Evolutionary conservation across 306 rosid genomes (phyloP).

Genomic region (Begonia fuchsioides): DNA sequence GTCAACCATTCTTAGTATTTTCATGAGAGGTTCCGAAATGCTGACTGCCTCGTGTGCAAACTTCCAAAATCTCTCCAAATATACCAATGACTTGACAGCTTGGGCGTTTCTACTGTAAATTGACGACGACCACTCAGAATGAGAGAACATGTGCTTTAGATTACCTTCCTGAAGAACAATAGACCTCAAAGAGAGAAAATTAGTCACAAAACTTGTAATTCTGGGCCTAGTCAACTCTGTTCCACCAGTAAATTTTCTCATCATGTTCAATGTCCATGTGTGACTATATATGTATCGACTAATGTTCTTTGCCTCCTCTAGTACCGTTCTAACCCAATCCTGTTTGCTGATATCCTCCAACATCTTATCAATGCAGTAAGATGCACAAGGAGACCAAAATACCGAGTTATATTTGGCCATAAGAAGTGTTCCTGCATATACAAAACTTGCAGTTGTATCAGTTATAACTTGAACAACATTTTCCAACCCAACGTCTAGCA

Average conservation of each 20-base stretch:
- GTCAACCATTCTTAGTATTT: conserved; percentile 47
- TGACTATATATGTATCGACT: conserved; percentile 34
- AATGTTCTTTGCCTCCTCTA: conserved; percentile 51
- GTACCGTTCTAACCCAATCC: conserved; percentile 43
- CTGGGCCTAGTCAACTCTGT: conserved; percentile 45
- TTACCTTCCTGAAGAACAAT: conserved; percentile 43
- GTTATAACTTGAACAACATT: conserved; percentile 67
- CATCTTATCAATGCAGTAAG: conserved; percentile 47
- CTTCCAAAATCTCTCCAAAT: conserved; percentile 57
- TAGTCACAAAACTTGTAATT: conserved; percentile 30
- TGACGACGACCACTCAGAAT: conserved; percentile 54
- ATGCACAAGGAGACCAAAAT: conserved; percentile 71
- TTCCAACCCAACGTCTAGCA: conserved; percentile 52
- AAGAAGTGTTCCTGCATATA: conserved; percentile 43
- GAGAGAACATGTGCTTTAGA: conserved; percentile 50
- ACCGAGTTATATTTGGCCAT: conserved; percentile 46
- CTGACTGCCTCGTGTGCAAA: conserved; percentile 47
- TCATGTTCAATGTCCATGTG: conserved; percentile 32
- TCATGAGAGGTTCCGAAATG: conserved; percentile 46
- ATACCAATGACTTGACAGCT: conserved; percentile 26
- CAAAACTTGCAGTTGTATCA: conserved; percentile 33
- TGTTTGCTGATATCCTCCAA: conserved; percentile 50
- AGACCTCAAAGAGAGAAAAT: conserved; percentile 56
- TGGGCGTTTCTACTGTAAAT: conserved; percentile 26
- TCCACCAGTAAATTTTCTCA: conserved; percentile 51